These are phyloP conservation scores for Ogataea angusta DNA, from an alignment of 805 yeast species.

Conservation along the genomic window DNA sequence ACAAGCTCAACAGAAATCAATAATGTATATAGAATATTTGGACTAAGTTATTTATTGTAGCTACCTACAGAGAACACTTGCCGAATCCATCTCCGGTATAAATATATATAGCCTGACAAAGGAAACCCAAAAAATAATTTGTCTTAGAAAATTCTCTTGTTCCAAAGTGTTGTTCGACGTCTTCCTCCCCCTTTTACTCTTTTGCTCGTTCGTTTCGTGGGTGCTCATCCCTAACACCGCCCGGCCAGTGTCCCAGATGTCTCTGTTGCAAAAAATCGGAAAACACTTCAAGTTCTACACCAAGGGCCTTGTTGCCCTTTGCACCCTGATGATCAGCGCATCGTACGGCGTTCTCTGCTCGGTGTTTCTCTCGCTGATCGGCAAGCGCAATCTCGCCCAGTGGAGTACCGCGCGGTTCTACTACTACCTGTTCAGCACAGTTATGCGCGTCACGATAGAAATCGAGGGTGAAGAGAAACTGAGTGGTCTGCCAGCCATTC, in stretches of 20 bases:
- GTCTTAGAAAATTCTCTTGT: constrained; percentile 3
- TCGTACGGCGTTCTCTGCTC: constrained; percentile 79
- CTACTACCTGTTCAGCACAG: constrained; percentile 53
- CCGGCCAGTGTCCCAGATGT: constrained; percentile 9
- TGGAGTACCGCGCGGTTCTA: constrained; percentile 87
- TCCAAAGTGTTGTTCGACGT: constrained; percentile 14
- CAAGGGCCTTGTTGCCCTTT: constrained; percentile 53
- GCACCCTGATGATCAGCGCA: constrained; percentile 57
- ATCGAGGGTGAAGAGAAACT: constrained; percentile 65
- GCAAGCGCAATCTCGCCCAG: constrained; percentile 79
- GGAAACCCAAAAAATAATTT: constrained; percentile 3
- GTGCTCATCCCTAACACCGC: constrained; percentile 17
- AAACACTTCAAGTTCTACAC: constrained; percentile 48
- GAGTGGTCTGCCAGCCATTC: constrained; percentile 65
- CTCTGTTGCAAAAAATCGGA: constrained; percentile 17
- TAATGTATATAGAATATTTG: constrained; percentile 1
- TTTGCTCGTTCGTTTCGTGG: constrained; percentile 16
- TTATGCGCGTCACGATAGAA: constrained; percentile 68
- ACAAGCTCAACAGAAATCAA: constrained; percentile 59
- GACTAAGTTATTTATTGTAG: too few species aligned
- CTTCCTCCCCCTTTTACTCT: constrained; percentile 3
- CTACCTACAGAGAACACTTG: too few species aligned
- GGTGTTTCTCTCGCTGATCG: constrained; percentile 56
- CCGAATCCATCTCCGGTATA: too few species aligned
- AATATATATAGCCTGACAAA: not conserved